phyloP scores from a whole-genome alignment of 2,329 filamentous ascomycete species.

The Epichloe sylvatica region DNA sequence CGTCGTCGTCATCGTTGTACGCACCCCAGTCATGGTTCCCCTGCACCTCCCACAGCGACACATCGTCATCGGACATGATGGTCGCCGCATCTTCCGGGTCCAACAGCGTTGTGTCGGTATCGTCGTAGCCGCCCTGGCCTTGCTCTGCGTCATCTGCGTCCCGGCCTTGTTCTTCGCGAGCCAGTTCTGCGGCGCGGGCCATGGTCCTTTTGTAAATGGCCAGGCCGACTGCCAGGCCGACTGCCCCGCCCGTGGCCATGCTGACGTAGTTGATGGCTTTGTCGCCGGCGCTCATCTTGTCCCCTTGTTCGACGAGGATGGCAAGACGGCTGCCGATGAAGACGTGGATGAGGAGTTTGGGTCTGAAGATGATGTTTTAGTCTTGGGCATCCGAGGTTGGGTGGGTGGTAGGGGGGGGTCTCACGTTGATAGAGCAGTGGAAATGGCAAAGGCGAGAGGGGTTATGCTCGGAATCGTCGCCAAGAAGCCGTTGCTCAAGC shows the following conservation, averaged over 20 bases:
- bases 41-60: slow-evolving; percentile 39
- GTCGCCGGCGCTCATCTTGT: slow-evolving; percentile 65
- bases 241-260: slow-evolving; percentile 55
- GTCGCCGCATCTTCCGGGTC: slow-evolving; percentile 38
- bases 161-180: slow-evolving; percentile 29
- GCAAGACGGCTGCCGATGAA: slow-evolving; percentile 83
- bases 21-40: slow-evolving; percentile 21
- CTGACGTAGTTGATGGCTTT: slow-evolving; percentile 73
- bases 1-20: slow-evolving; percentile 20
- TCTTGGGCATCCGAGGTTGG: neutral
- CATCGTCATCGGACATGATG: slow-evolving; percentile 44
- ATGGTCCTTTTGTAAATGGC: slow-evolving; percentile 69
- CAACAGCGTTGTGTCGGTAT: slow-evolving; percentile 28
- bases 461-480: slow-evolving; percentile 84
- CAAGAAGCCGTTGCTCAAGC: slow-evolving; percentile 83
- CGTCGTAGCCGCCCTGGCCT: slow-evolving; percentile 27
- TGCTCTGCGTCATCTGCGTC: slow-evolving; percentile 15
- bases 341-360: slow-evolving; percentile 81
- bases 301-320: slow-evolving; percentile 66
- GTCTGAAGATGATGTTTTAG: slow-evolving; percentile 25
- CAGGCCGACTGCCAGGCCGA: slow-evolving; percentile 65
- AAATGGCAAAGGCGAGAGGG: slow-evolving; percentile 60
- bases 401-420: slow-evolving; percentile 2
- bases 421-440: slow-evolving; percentile 61
- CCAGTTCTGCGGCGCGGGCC: slow-evolving; percentile 46